Evolutionary conservation across 345 rosid genomes (phyloP).

Genomic region (Eucalyptus regnans): DNA sequence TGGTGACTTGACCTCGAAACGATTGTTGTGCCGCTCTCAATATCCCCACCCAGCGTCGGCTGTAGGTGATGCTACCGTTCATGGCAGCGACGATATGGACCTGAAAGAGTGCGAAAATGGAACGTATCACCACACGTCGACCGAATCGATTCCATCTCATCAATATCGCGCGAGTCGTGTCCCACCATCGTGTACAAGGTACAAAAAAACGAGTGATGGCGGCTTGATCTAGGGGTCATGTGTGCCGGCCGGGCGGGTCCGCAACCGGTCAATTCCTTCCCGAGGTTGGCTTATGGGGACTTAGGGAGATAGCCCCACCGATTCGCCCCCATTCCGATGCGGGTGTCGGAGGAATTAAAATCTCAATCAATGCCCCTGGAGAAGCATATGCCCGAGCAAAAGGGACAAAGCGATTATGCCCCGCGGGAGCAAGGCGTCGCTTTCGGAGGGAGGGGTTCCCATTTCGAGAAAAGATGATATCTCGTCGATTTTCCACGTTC

Average conservation of each 20-base stretch:
- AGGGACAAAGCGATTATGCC: not conserved
- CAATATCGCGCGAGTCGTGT: not conserved
- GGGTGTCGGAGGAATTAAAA: not conserved
- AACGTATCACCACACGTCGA: rapidly evolving
- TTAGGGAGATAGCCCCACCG: not conserved
- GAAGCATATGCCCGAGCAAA: not conserved
- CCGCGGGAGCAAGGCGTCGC: not conserved
- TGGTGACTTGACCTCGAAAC: not conserved
- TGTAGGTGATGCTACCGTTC: not conserved
- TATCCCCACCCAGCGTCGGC: not conserved
- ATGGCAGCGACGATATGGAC: not conserved
- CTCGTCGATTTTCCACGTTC: not conserved
- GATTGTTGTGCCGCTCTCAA: too few relatives aligned
- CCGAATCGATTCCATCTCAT: rapidly evolving
- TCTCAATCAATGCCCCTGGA: not conserved
- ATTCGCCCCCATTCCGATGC: not conserved
- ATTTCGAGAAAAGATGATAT: not conserved
- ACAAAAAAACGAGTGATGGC: not conserved
- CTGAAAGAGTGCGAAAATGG: not conserved
- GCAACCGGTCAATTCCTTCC: not conserved
- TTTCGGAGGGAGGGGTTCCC: not conserved
- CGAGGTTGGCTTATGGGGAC: too few relatives aligned
- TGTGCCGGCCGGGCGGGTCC: not conserved
- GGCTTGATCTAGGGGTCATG: not conserved
- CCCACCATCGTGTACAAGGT: not conserved